A percentile compares a stretch with the other conserved stretches of the same genome.
Conservation (phyloP, 371 early-diverging fungal genomes). For the Entomophthora muscae region DNA sequence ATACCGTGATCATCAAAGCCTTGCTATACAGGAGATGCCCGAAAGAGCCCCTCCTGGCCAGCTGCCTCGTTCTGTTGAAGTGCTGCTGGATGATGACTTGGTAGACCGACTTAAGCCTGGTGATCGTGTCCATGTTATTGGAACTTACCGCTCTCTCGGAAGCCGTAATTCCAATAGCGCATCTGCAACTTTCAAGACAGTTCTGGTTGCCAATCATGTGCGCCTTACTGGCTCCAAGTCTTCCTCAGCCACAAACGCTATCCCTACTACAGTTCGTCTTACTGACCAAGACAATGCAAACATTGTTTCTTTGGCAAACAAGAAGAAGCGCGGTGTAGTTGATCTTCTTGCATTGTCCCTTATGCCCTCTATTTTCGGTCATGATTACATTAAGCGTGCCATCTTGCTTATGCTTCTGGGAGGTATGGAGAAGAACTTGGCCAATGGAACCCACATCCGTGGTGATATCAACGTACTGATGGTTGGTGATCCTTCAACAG, state of each 20-base stretch:
- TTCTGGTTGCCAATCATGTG: slow-evolving; percentile 84
- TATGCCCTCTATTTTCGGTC: slow-evolving; percentile 97
- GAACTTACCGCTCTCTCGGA: slow-evolving; percentile 85
- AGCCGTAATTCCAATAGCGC: slow-evolving; percentile 51
- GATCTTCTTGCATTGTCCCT: slow-evolving; percentile 73
- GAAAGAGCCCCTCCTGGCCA: slow-evolving; percentile 97
- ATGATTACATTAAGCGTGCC: slow-evolving; percentile 92
- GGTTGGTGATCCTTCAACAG: slow-evolving; percentile 97
- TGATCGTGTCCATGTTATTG: slow-evolving; percentile 92
- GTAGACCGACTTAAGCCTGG: slow-evolving; percentile 97
- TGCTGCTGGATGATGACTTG: slow-evolving; percentile 94
- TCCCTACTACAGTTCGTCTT: slow-evolving; percentile 16
- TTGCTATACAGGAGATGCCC: slow-evolving; percentile 98
- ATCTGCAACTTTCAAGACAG: slow-evolving; percentile 78
- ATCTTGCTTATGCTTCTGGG: slow-evolving; percentile 86
- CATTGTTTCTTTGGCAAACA: slow-evolving; percentile 52
- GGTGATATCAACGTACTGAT: slow-evolving; percentile 93
- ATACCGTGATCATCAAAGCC: slow-evolving; percentile 92
- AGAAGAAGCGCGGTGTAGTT: slow-evolving; percentile 41
- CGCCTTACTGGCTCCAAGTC: slow-evolving; percentile 62
- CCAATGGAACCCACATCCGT: slow-evolving; percentile 88
- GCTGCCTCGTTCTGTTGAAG: slow-evolving; percentile 91
- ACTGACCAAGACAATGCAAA: slow-evolving; percentile 67
- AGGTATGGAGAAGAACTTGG: slow-evolving; percentile 88
- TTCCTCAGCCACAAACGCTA: slow-evolving; percentile 31